Conservation (phyloP, 164 flowering plant genomes). For the Vitis labrusca region DNA sequence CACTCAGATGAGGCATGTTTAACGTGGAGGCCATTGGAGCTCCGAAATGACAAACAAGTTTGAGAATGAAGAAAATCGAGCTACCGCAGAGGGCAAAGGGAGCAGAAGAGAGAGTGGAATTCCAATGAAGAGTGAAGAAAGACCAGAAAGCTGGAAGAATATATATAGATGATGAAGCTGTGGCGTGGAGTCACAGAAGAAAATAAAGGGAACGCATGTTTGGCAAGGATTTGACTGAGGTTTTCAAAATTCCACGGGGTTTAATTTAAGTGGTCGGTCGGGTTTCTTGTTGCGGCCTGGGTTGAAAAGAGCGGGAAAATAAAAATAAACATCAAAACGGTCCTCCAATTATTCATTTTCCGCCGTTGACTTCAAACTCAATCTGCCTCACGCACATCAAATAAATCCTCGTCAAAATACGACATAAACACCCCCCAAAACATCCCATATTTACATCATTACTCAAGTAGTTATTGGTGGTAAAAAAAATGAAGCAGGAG, state of each 20-base stretch:
- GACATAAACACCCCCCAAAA: too few species aligned
- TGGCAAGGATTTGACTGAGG: constrained; percentile 26
- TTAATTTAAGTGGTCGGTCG: constrained; percentile 10
- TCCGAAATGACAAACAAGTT: too few species aligned
- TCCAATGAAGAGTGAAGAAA: background rate
- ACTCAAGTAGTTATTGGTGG: too few species aligned
- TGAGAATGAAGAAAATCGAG: too few species aligned
- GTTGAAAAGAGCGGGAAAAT: background rate
- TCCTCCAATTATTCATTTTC: background rate
- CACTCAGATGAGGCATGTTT: too few species aligned
- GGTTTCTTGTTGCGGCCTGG: background rate
- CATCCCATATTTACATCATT: too few species aligned
- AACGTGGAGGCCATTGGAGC: background rate
- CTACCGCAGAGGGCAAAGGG: too few species aligned
- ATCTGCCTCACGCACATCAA: too few species aligned
- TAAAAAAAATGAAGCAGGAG: too few species aligned
- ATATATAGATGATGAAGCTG: constrained; percentile 1
- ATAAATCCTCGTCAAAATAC: too few species aligned
- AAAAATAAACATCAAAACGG: background rate
- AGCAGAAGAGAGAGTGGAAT: too few species aligned
- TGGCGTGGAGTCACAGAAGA: background rate
- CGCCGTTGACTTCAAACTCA: too few species aligned
- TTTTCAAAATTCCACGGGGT: background rate
- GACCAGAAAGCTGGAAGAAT: background rate
- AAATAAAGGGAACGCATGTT: constrained; percentile 12